Base-by-base conservation (phyloP, 1,284 basidiomycete species). In the Rhizoctonia solani region DNA sequence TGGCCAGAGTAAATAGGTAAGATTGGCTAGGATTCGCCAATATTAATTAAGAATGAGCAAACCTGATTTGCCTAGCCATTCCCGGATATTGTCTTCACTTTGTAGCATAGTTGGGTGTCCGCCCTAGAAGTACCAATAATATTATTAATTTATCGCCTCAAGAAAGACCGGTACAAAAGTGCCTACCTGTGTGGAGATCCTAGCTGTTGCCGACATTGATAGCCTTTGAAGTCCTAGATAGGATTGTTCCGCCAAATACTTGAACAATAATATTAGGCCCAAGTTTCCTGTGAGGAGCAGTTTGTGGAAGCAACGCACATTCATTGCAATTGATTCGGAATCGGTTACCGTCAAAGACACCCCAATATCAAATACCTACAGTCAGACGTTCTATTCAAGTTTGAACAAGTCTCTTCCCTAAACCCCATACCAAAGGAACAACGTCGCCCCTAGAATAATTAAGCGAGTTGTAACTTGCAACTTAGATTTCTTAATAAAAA, bases 311-410 rank as follows among this genome's bases (percentile, higher is more conserved):
- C 5, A 4, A 21, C 11, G 5, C 14, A 16, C 23, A 11, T 21
- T 21, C 5, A 3, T 27, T 5, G 46, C 46, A 13, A 23, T 5
- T 19, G 41, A 32, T 19, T 47, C 44, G 16, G 27, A 9, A 29
- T 47, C 56, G 3, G 56, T 59, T 6, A 49, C n/a, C 2, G 56
- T 19, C 44, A 59, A 21, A 1, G 56, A 59, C 3, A 30, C 30
- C 6, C 56, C 56, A n/a, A 47, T 9, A 32, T 59, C 56, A 16
- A 59, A 59, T 49, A 30, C 56, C 30, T 59, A n/a, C 16, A 5
- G 6, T 25, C 5, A n/a, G n/a, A 49, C 25, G n/a, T 4, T 21
- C n/a, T n/a, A n/a, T n/a, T n/a, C n/a, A n/a, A n/a, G n/a, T n/a
- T n/a, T n/a, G n/a, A n/a, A n/a, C n/a, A n/a, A n/a, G n/a, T n/a